Conservation (phyloP, 2,329 filamentous ascomycete species). For the Hymenoscyphus fructigenus region DNA sequence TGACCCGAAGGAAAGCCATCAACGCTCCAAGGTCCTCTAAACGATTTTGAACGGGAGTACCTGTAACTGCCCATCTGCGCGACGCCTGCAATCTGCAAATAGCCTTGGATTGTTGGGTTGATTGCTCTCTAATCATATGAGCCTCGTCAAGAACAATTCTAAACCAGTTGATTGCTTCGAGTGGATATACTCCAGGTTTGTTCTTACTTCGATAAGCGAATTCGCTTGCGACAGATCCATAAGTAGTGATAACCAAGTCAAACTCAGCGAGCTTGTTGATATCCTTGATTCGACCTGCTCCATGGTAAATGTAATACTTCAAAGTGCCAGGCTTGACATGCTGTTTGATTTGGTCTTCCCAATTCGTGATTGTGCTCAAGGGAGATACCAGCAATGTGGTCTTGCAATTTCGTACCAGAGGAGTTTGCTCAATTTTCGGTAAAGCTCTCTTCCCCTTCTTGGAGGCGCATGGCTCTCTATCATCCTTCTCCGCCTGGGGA, state of each 20-base stretch:
- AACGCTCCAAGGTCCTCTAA: slow-evolving; percentile 87
- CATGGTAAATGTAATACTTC: slow-evolving; percentile 83
- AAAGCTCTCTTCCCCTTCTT: slow-evolving; percentile 33
- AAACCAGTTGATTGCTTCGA: slow-evolving; percentile 85
- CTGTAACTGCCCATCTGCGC: slow-evolving; percentile 94
- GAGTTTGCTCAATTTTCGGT: slow-evolving; percentile 36
- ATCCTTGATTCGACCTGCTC: slow-evolving; percentile 70
- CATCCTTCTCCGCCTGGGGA: slow-evolving; percentile 41
- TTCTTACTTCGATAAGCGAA: slow-evolving; percentile 61
- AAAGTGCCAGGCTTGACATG: slow-evolving; percentile 68
- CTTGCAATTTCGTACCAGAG: slow-evolving; percentile 65
- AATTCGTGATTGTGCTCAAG: slow-evolving; percentile 88
- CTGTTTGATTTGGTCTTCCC: slow-evolving; percentile 86
- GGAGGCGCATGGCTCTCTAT: slow-evolving; percentile 34
- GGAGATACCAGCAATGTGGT: slow-evolving; percentile 87
- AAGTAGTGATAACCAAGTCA: slow-evolving; percentile 90
- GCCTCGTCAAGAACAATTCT: slow-evolving; percentile 93
- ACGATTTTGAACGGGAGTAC: slow-evolving; percentile 92
- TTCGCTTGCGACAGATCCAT: slow-evolving; percentile 83
- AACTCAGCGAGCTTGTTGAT: slow-evolving; percentile 66
- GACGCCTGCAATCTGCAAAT: slow-evolving; percentile 77
- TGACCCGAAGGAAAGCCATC: slow-evolving; percentile 79
- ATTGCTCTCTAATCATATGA: slow-evolving; percentile 87
- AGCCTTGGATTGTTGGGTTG: slow-evolving; percentile 78
- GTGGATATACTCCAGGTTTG: slow-evolving; percentile 60